Percentiles rank a stretch among this genome's conserved stretches.
phyloP scores from a whole-genome alignment of 2,329 filamentous ascomycete genomes.

The Sporothrix dimorphospora region DNA sequence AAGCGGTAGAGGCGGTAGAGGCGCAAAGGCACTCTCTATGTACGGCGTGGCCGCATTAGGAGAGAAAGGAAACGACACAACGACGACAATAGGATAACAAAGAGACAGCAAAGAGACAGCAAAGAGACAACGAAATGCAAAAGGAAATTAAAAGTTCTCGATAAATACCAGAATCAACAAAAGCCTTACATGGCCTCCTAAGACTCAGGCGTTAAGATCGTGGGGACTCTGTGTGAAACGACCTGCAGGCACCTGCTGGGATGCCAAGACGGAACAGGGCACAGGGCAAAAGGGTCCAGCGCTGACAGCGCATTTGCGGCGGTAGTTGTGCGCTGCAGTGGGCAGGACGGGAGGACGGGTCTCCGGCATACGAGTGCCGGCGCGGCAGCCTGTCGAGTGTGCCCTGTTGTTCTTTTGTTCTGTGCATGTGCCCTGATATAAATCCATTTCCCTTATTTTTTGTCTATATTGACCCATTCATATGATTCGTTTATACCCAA shows the following conservation, averaged over 20 bases:
- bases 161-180: not conserved
- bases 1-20: not conserved
- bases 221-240: not conserved
- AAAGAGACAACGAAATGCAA: not conserved
- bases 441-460: not conserved
- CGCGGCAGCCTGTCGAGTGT: not conserved
- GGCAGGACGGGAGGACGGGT: not conserved
- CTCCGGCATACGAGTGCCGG: no score
- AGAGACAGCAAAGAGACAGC: no score
- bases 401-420: no score
- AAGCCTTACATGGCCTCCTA: not conserved
- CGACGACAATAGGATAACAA: no score
- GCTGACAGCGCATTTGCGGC: not conserved
- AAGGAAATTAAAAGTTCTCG: not conserved
- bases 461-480: not conserved
- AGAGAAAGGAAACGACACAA: not conserved
- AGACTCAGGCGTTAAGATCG: not conserved
- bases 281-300: no score
- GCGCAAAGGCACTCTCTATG: no score
- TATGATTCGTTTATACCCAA: not conserved
- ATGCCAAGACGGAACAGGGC: slow-evolving; percentile 1
- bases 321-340: not conserved
- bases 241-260: not conserved
- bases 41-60: not conserved
- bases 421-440: not conserved